Percentiles rank a stretch among this genome's conserved stretches.
Conservation (phyloP, 2,329 filamentous ascomycete genomes). For the Exophiala viscosa region DNA sequence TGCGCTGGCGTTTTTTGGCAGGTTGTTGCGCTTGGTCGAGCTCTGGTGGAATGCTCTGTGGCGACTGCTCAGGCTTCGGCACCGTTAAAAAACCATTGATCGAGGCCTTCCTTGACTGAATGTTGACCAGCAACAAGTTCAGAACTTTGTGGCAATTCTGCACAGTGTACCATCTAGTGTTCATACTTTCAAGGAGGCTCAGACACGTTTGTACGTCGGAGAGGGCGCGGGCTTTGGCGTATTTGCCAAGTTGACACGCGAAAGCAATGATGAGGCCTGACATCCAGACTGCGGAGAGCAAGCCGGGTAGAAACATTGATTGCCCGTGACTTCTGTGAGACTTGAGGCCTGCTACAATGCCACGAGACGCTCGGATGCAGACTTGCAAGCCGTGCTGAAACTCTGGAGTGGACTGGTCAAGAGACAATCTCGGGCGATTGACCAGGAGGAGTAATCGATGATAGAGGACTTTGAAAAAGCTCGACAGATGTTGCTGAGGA, state of each 20-base stretch:
- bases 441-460: conserved; percentile 41
- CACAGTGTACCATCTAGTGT: conserved; percentile 39
- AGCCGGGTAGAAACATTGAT: conserved; percentile 39
- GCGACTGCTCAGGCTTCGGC: conserved; percentile 19
- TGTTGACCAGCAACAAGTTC: conserved; percentile 34
- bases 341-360: conserved; percentile 37
- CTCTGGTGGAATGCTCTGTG: conserved; percentile 13
- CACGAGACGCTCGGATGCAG: conserved; percentile 40
- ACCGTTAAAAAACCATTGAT: conserved; percentile 24
- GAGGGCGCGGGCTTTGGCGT: conserved; percentile 33
- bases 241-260: conserved; percentile 40
- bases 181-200: conserved; percentile 35
- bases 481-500: conserved; percentile 25
- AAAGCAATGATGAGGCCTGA: conserved; percentile 40
- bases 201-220: conserved; percentile 38
- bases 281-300: conserved; percentile 42
- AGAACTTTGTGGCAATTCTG: conserved; percentile 39
- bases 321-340: conserved; percentile 34
- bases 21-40: conserved; percentile 30
- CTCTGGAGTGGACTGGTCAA: conserved; percentile 37
- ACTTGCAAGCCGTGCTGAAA: conserved; percentile 41
- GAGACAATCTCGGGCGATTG: conserved; percentile 39
- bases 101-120: conserved; percentile 29
- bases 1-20: conserved; percentile 30
- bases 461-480: conserved; percentile 42